These are phyloP conservation scores for Magnolia kwangsiensis DNA, from an alignment of 164 flowering plant genomes.

Conservation along the genomic window DNA sequence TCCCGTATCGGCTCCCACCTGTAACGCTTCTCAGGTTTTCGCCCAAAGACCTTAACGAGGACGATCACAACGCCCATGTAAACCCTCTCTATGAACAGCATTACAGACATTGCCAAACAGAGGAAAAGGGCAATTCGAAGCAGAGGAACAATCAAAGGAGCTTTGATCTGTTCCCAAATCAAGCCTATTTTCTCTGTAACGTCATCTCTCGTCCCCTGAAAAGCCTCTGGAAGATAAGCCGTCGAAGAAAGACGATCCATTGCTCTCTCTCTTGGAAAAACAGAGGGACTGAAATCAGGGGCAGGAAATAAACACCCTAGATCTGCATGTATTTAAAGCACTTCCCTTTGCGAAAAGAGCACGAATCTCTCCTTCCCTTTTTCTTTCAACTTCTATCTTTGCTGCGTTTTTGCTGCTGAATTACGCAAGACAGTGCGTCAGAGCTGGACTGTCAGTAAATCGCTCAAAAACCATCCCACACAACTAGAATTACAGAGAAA, in stretches of 20 bases:
- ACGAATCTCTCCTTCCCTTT: conserved; percentile 24
- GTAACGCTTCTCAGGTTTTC: conserved; percentile 88
- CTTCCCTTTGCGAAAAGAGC: conserved; percentile 20
- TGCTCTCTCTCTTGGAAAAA: neutral
- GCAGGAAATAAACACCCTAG: conserved; percentile 12
- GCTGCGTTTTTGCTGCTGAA: conserved; percentile 26
- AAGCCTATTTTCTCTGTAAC: conserved; percentile 48
- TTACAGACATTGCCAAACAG: conserved; percentile 68
- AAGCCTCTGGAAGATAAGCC: conserved; percentile 44
- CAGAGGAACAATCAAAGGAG: conserved; percentile 73
- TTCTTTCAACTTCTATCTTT: conserved; percentile 2
- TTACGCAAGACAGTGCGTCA: conserved; percentile 29
- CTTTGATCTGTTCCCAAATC: conserved; percentile 63
- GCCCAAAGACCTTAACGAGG: conserved; percentile 73
- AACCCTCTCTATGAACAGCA: conserved; percentile 84
- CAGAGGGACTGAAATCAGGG: neutral
- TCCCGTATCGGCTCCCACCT: conserved; percentile 72
- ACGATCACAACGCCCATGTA: conserved; percentile 88
- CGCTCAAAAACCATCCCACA: conserved; percentile 7
- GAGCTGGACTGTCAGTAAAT: conserved; percentile 34
- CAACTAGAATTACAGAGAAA: conserved; percentile 12
- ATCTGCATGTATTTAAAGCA: conserved; percentile 26
- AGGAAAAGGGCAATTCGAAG: conserved; percentile 40
- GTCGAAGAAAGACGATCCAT: conserved; percentile 50
- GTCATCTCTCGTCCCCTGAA: conserved; percentile 46